Base-by-base conservation (phyloP, 768 basidiomycete genomes). In the Chalciporus chontae region DNA sequence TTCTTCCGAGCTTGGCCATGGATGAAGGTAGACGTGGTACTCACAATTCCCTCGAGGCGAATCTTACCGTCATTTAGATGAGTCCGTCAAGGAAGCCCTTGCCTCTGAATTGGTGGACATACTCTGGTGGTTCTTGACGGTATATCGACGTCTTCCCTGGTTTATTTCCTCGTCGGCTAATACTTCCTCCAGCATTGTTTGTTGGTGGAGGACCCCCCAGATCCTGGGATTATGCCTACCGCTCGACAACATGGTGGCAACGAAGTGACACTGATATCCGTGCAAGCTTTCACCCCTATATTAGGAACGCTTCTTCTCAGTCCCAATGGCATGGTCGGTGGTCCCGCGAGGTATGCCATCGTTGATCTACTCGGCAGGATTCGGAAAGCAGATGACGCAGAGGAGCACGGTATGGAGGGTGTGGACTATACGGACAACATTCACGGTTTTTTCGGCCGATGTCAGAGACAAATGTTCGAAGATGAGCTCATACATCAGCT, bases 71-170 rank as follows among this genome's bases (percentile, higher is more conserved):
- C 31, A 41, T 51, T 29, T 60, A 91, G 93, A 95, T 52, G 93
- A 95, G 61, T 66, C 76, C 40, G 91, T 96, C 45, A 90, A 89
- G 65, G 93, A 94, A 66, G 89, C 90, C 6, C 81, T 96, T 19
- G 85, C 90, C 1, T 76, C 81, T 2, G 85, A 90, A 56, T 73
- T 98, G 9, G 83, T 90, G 32, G 72, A 79, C 43, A 80, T 95
- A 57, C 80, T 96, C 42, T 96, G 92, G 92, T 95, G 91, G 84
- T 97, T 95, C 70, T 84, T 90, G 59, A 81, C 84, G 48, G 83
- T 83, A 56, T 48, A 65, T 55, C 32, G 26, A 46, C 49, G 13
- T n/a, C 36, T 40, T 48, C 40, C 14, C 45, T 26, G 9, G 29
- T 41, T 57, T n/a, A 24, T 23, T 34, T 11, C 43, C 18, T 19